Evolutionary conservation across 139 green algal species (phyloP), one percentile per base, ranked within the genome.

Genomic region (Chlamydomonas incerta): DNA sequence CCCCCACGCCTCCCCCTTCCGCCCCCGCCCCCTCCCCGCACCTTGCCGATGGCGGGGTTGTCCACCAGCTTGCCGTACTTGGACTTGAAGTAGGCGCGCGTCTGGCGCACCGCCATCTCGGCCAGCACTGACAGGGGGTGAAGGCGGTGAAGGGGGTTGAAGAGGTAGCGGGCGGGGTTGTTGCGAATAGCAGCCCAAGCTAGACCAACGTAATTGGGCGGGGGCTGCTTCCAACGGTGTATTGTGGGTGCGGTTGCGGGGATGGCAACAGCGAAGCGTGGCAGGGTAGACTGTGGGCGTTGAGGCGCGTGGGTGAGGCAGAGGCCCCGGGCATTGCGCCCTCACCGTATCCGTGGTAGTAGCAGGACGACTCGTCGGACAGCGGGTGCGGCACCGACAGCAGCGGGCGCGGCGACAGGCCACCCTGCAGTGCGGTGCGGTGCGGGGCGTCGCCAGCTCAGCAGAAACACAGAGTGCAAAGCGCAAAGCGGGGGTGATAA

Each of bases 61-160:
- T 92, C 89, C 31, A 90, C 86, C 11, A 92, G 70, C 62, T 87
- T 81, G 77, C 80, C 86, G 74, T 88, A 90, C 83, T 93, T 88
- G 29, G 82, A 68, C 46, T 95, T 92, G 88, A 97, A 97, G 89
- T 96, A 79, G 26, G 88, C 90, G 0, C 95, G 90, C 18, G 93
- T 96, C 83, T 97, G 93, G 72, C 94, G 88, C 71, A 97, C 94
- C 15, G 86, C 88, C 93, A 95, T 95, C 90, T 96, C 92, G 28
- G 93, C 93, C 23, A 92, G 83, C 33, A 92, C 75, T 83, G 63
- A 14, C 28, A 63, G n/a, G 20, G 17, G 50, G 28, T 26, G 71
- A 65, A 18, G 57, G 57, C 57, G 57, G 57, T 65, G 57, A 57
- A 10, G 50, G 52, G 55, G 9, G 55, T 6, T 23, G 55, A 18